Base-by-base conservation (phyloP, 305 asterid species). In the Fraxinus baroniana region DNA sequence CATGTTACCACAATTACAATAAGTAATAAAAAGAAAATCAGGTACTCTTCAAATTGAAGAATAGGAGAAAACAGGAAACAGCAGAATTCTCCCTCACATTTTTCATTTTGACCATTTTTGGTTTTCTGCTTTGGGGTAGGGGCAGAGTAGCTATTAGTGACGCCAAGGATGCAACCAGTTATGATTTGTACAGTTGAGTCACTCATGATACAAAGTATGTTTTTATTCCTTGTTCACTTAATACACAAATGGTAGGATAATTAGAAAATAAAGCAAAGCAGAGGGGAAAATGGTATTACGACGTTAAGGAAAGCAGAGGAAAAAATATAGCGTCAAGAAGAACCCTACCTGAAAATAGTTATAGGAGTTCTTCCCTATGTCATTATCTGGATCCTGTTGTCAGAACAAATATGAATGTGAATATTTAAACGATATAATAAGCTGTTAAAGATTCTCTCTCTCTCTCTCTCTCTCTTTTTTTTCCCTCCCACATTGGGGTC, bases 311-410 rank as follows among this genome's bases (percentile, higher is more conserved):
- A 62, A 20, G 72, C 32, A 20, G 72, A 0, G 18, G 74, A 66
- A 12, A 60, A 60, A 24, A 70, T 68, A 26, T 17, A 35, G 66
- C n/a, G 12, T 15, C 76, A 46, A 71, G 85, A 32, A 28, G 77
- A 77, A 37, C 35, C 18, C 52, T 66, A 91, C 98, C 97, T 94
- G 97, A 86, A 87, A 92, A 90, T 92, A 95, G 89, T 95, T 95
- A 90, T 89, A 95, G 62, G 99, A 95, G 88, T 82, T 94, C 93
- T 93, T 95, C 74, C 99, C 99, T 22, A 95, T 91, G 83, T 95
- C 99, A 72, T 94, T 95, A 66, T 93, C 98, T 77, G 98, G 95
- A 87, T 92, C 89, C 99, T 94, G 90, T 87, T 84, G 62, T 76
- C 85, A 68, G 74, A 30, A 86, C 76, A 85, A 78, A 76, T 7